Percentiles rank a stretch among this genome's conserved stretches.
Evolutionary conservation across 192 early-diverging fungal species (phyloP).

Genomic region (Coemansia sp.): DNA sequence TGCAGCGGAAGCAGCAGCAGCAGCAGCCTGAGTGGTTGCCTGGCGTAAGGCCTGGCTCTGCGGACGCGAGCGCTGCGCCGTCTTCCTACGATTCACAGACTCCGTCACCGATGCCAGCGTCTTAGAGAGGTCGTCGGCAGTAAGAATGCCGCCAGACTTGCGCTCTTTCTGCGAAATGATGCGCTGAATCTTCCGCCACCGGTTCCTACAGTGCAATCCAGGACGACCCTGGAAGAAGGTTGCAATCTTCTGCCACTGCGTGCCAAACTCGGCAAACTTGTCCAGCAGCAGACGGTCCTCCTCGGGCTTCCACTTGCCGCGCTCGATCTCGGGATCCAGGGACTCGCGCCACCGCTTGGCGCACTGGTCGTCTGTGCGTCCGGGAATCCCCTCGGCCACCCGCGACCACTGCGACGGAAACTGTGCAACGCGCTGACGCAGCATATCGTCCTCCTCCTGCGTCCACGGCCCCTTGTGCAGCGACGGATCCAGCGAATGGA

Average conservation of each 20-base stretch:
- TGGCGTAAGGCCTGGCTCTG: constrained; percentile 10
- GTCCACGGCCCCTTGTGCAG: constrained; percentile 83
- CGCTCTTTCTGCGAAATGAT: constrained; percentile 54
- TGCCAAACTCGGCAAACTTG: constrained; percentile 66
- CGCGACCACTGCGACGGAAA: constrained; percentile 81
- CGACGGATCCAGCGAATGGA: constrained; percentile 74
- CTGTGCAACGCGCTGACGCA: constrained; percentile 68
- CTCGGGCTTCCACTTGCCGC: constrained; percentile 68
- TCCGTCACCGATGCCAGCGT: constrained; percentile 48
- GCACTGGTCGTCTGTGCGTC: constrained; percentile 86
- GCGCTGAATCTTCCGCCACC: constrained; percentile 75
- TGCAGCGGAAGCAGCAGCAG: background rate
- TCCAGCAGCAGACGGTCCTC: constrained; percentile 65
- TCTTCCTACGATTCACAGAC: constrained; percentile 51
- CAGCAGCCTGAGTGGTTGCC: background rate
- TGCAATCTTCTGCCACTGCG: constrained; percentile 80
- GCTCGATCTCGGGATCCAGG: constrained; percentile 78
- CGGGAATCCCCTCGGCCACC: constrained; percentile 74
- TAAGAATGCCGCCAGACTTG: constrained; percentile 31
- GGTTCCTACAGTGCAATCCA: constrained; percentile 75
- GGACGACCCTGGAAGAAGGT: constrained; percentile 71
- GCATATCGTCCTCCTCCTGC: constrained; percentile 69
- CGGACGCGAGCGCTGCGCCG: constrained; percentile 42
- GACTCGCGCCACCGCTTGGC: constrained; percentile 88
- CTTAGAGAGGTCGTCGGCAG: constrained; percentile 20